phyloP scores from a whole-genome alignment of 2,329 filamentous ascomycete species.

The Septoria petroselini region DNA sequence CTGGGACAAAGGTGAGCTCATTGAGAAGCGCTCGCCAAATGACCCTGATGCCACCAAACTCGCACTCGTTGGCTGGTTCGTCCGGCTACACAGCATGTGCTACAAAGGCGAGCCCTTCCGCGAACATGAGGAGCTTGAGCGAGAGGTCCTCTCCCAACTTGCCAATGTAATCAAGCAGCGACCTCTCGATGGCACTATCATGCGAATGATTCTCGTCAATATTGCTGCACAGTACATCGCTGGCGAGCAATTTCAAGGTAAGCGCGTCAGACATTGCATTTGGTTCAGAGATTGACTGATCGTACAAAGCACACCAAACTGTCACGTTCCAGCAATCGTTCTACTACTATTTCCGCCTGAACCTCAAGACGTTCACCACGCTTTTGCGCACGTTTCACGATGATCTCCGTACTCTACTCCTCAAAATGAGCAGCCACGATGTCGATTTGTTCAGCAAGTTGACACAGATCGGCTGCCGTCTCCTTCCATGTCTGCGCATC shows the following conservation, averaged over 20 bases:
- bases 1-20: slow-evolving; percentile 56
- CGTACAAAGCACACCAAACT: slow-evolving; percentile 12
- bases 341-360: slow-evolving; percentile 70
- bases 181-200: slow-evolving; percentile 61
- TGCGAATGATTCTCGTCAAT: slow-evolving; percentile 81
- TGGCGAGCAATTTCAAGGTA: slow-evolving; percentile 58
- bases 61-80: slow-evolving; percentile 74
- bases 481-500: slow-evolving; percentile 62
- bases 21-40: slow-evolving; percentile 41
- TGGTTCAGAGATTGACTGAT: slow-evolving; percentile 2
- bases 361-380: slow-evolving; percentile 70
- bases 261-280: slow-evolving; percentile 19
- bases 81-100: slow-evolving; percentile 79
- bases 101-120: slow-evolving; percentile 73
- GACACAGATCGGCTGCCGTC: slow-evolving; percentile 41
- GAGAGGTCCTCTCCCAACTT: slow-evolving; percentile 77
- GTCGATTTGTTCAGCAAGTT: slow-evolving; percentile 36
- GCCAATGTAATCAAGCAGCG: slow-evolving; percentile 69
- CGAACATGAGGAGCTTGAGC: slow-evolving; percentile 76
- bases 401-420: slow-evolving; percentile 55
- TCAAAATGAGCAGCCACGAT: slow-evolving; percentile 51
- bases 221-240: slow-evolving; percentile 79
- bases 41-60: slow-evolving; percentile 56
- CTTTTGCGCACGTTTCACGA: slow-evolving; percentile 67
- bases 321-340: slow-evolving; percentile 40